phyloP scores from a whole-genome alignment of 768 basidiomycete genomes.

The Agaricus blazei region DNA sequence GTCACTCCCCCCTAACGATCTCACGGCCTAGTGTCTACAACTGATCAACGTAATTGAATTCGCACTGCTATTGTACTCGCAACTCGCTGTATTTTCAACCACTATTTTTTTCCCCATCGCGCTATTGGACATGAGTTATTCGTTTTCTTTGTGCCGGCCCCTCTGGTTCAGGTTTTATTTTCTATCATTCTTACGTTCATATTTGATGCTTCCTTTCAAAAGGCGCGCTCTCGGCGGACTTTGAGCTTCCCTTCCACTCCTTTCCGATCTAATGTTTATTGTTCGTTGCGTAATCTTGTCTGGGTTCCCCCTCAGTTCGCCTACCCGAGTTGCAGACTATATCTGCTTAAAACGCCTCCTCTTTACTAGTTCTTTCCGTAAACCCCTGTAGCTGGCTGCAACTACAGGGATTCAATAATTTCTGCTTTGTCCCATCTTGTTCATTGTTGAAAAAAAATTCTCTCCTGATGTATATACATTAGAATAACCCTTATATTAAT shows the following conservation, averaged over 20 bases:
- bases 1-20: slow-evolving; percentile 10
- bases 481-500: slow-evolving; percentile 11
- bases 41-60: slow-evolving; percentile 4
- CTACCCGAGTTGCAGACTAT: slow-evolving; percentile 6
- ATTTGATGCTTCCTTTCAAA: neutral
- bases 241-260: slow-evolving; percentile 7
- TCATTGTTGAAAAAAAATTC: neutral
- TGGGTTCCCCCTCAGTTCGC: slow-evolving; percentile 1
- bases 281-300: slow-evolving; percentile 7
- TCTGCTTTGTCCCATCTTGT: slow-evolving; percentile 4
- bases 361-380: neutral
- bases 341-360: neutral
- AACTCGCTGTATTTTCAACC: slow-evolving; percentile 12
- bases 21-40: slow-evolving; percentile 7
- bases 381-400: neutral
- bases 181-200: slow-evolving; percentile 4
- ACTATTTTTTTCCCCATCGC: slow-evolving; percentile 1
- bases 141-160: neutral
- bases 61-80: slow-evolving; percentile 14
- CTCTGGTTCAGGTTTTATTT: neutral
- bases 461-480: slow-evolving; percentile 6
- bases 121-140: slow-evolving; percentile 2
- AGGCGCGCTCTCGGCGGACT: slow-evolving; percentile 7
- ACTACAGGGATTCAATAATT: neutral
- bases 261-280: slow-evolving; percentile 10